Conservation (phyloP, 352 stramenopile genomes). For the Sclerospora graminicola region DNA sequence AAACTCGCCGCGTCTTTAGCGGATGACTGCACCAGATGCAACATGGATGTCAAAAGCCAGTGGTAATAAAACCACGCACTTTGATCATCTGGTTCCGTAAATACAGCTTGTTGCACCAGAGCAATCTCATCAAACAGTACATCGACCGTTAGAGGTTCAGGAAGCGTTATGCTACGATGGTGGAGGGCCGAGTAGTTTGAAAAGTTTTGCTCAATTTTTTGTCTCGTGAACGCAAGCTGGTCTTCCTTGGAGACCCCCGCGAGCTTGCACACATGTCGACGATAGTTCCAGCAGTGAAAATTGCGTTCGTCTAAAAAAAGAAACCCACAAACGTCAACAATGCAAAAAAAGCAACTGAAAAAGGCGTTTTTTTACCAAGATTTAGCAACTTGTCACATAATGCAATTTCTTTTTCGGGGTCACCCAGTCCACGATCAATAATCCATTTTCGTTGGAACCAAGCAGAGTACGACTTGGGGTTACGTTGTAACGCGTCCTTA, state of each 20-base stretch:
- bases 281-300: slow-evolving; percentile 99
- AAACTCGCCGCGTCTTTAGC: slow-evolving; percentile 33
- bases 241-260: slow-evolving; percentile 40
- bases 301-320: slow-evolving; percentile 92
- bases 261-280: slow-evolving; percentile 55
- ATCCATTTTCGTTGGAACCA: slow-evolving; percentile 87
- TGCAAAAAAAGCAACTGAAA: slow-evolving; percentile 26
- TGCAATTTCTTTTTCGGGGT: slow-evolving; percentile 63
- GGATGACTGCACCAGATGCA: slow-evolving; percentile 37
- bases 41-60: slow-evolving; percentile 85
- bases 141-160: slow-evolving; percentile 35
- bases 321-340: slow-evolving; percentile 19
- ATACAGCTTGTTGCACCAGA: slow-evolving; percentile 91
- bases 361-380: slow-evolving; percentile 44
- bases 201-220: slow-evolving; percentile 97
- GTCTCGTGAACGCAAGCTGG: slow-evolving; percentile 91
- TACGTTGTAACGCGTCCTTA: slow-evolving; percentile 88
- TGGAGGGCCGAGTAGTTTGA: slow-evolving; percentile 94
- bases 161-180: slow-evolving; percentile 48
- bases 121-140: slow-evolving; percentile 65
- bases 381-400: slow-evolving; percentile 68
- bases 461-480: slow-evolving; percentile 95
- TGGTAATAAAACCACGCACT: slow-evolving; percentile 98
- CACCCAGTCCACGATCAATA: slow-evolving; percentile 52
- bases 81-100: slow-evolving; percentile 98